phyloP scores from a whole-genome alignment of 345 rosid genomes.

The Cardiospermum halicacabum region DNA sequence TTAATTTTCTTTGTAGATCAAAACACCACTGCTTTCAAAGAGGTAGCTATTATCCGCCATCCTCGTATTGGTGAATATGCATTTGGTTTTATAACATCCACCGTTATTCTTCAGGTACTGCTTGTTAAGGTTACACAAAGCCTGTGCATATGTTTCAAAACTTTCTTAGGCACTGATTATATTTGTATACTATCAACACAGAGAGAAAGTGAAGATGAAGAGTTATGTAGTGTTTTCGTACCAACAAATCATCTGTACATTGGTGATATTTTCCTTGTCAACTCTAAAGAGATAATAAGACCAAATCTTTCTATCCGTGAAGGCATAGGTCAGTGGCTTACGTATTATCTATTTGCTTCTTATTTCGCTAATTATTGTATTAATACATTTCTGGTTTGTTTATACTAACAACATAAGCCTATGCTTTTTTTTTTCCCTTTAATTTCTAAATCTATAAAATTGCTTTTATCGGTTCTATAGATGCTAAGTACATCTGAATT shows the following conservation, averaged over 20 bases:
- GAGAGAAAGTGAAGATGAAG: conserved; percentile 66
- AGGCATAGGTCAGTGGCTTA: conserved; percentile 47
- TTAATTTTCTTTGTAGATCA: conserved; percentile 50
- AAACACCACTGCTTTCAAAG: conserved; percentile 91
- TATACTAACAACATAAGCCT: neutral
- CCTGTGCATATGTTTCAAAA: neutral
- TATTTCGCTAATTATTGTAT: neutral
- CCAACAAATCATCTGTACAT: conserved; percentile 69
- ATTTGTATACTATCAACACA: conserved; percentile 20
- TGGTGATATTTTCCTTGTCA: conserved; percentile 60
- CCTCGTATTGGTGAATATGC: conserved; percentile 97
- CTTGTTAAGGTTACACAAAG: neutral
- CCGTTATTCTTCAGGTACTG: conserved; percentile 75
- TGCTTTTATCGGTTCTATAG: neutral
- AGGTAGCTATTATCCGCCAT: conserved; percentile 90
- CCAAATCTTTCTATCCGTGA: conserved; percentile 65
- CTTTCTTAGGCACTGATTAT: conserved; percentile 6
- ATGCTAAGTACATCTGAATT: too few species aligned
- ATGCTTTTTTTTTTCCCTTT: neutral
- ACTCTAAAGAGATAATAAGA: conserved; percentile 57
- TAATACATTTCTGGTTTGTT: neutral
- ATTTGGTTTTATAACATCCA: conserved; percentile 89
- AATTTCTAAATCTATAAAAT: neutral
- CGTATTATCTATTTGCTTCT: neutral
- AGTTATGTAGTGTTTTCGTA: conserved; percentile 63